These are phyloP conservation scores for Umbelopsis ramanniana DNA, from an alignment of 192 early-diverging fungal species.

Conservation along the genomic window DNA sequence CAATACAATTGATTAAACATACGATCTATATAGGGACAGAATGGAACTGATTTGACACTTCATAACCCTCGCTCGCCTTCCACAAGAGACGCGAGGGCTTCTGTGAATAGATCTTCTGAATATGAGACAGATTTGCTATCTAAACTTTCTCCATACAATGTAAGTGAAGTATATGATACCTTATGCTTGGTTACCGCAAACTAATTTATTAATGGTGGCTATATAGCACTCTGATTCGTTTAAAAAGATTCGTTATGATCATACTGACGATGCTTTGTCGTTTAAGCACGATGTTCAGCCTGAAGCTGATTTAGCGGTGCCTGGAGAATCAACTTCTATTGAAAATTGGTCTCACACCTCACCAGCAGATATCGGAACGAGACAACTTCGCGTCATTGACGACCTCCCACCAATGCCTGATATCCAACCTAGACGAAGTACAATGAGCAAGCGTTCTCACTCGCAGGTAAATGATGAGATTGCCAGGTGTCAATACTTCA, in stretches of 20 bases:
- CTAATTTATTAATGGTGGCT: too few relatives aligned
- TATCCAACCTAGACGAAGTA: neutral
- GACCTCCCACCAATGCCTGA: constrained; percentile 9
- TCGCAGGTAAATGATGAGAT: neutral
- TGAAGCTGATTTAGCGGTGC: neutral
- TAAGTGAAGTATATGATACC: neutral
- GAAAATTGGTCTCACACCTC: neutral
- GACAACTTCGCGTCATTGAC: neutral
- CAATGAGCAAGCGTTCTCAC: neutral
- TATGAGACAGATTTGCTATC: neutral
- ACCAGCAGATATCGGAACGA: neutral
- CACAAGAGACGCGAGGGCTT: neutral
- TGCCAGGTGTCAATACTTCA: neutral
- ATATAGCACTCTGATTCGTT: too few relatives aligned
- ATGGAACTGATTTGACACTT: neutral
- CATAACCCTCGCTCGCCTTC: neutral
- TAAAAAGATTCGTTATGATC: too few relatives aligned
- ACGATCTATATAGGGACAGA: neutral
- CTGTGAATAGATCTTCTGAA: neutral
- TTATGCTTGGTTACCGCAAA: too few relatives aligned
- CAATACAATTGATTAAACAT: neutral
- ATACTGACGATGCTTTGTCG: too few relatives aligned
- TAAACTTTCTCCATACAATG: neutral
- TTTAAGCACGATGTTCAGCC: too few relatives aligned
- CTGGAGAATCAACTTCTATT: neutral